phyloP scores from a whole-genome alignment of 192 early-diverging fungal species.

The Piromyces finnis region DNA sequence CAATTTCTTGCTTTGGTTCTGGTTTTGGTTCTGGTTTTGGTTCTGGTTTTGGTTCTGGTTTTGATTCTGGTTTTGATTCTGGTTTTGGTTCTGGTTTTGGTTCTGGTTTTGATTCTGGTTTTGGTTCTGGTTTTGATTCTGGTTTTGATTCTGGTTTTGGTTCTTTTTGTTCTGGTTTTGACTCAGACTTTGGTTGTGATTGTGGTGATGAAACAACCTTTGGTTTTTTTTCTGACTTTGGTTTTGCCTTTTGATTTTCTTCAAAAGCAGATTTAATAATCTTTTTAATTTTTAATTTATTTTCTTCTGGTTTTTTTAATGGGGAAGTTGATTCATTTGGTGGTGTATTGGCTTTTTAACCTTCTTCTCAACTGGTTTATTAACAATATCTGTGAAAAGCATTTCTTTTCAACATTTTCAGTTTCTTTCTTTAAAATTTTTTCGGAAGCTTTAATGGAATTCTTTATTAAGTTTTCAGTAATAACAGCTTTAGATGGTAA shows the following conservation, averaged over 20 bases:
- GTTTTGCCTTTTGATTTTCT: not conserved
- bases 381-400: not conserved
- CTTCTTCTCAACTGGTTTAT: not conserved
- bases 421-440: not conserved
- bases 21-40: no score
- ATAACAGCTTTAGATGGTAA: not conserved
- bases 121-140: not conserved
- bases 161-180: not conserved
- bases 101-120: not conserved
- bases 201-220: not conserved
- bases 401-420: not conserved
- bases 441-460: not conserved
- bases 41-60: no score
- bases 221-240: not conserved
- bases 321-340: not conserved
- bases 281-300: no score
- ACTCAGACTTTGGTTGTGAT: not conserved
- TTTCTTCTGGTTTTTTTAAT: not conserved
- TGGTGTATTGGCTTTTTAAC: not conserved
- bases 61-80: no score
- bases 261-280: not conserved
- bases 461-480: not conserved
- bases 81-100: not conserved
- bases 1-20: no score
- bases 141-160: not conserved